Base-by-base conservation (phyloP, 495 filamentous ascomycete genomes). In the Podospora fimiseda region DNA sequence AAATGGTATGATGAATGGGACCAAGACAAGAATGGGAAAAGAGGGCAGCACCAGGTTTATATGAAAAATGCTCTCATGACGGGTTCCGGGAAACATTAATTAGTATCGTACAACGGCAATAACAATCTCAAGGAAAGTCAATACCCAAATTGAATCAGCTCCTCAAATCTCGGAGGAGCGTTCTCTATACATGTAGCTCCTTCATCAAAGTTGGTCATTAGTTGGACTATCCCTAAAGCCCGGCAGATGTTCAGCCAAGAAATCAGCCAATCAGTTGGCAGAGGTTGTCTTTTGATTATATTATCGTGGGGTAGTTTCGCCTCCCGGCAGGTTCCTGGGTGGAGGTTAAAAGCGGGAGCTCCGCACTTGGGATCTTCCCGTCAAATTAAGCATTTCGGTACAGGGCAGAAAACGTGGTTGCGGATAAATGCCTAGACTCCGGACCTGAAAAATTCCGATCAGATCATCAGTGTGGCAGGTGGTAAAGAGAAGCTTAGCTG, bases 331-430 rank as follows among this genome's bases (percentile, higher is more conserved):
- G n/a, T n/a, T n/a, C n/a, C n/a, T n/a, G 27, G 11, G 27, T 5
- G 27, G 27, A 33, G 27, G 27, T 33, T 33, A 33, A 33, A 33
- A 33, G 27, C 6, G 27, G 27, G 27, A 33, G 11, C 27, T 33
- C 27, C 27, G 27, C 27, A 33, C 5, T 33, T 33, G 27, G 27
- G 11, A 33, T 22, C 6, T 23, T 9, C 42, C 42, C 3, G 1
- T 44, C 22, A 22, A 44, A 44, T 44, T 44, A 44, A 44, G 42
- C 42, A 19, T 44, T 44, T 44, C 42, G 19, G 9, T 19, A 22
- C 18, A 44, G 1, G 42, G 42, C 18, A 21, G 22, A 19, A 18
- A 44, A 22, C 42, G 6, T 44, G 42, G 42, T 44, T 44, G 19
- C 42, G 42, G 42, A 44, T 44, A 44, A 44, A 44, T 44, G 42